These are phyloP conservation scores for Hortiboletus flavorubellus DNA, from an alignment of 768 basidiomycete species.

Conservation along the genomic window DNA sequence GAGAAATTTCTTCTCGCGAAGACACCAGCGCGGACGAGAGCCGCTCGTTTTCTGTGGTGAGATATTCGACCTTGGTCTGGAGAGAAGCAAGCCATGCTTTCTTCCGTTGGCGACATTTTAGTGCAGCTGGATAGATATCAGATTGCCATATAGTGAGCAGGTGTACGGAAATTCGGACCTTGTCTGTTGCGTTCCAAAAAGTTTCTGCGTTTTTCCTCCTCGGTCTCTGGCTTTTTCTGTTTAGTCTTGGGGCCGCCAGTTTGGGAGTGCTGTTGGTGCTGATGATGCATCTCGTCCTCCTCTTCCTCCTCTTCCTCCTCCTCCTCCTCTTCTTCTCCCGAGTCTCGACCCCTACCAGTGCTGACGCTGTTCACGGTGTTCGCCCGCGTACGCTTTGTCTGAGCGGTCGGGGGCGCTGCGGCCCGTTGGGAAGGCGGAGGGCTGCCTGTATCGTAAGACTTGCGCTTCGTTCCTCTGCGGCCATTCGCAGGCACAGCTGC, in stretches of 20 bases:
- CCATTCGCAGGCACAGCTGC: slow-evolving; percentile 28
- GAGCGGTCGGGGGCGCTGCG: slow-evolving; percentile 22
- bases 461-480: slow-evolving; percentile 67
- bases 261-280: slow-evolving; percentile 22
- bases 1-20: slow-evolving; percentile 88
- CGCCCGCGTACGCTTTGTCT: slow-evolving; percentile 38
- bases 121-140: slow-evolving; percentile 61
- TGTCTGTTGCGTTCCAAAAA: slow-evolving; percentile 97
- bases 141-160: neutral
- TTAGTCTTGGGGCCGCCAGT: slow-evolving; percentile 19
- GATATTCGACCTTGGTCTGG: slow-evolving; percentile 90
- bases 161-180: slow-evolving; percentile 47
- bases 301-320: slow-evolving; percentile 42
- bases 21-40: slow-evolving; percentile 82
- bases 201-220: slow-evolving; percentile 96
- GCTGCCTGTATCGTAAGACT: slow-evolving; percentile 48
- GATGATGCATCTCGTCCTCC: slow-evolving; percentile 19
- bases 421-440: slow-evolving; percentile 31
- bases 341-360: slow-evolving; percentile 36
- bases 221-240: slow-evolving; percentile 85
- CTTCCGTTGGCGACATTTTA: slow-evolving; percentile 98
- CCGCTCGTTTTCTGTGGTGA: slow-evolving; percentile 93
- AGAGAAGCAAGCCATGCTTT: slow-evolving; percentile 95
- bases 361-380: slow-evolving; percentile 32
- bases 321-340: slow-evolving; percentile 34